Evolutionary conservation across 1,284 basidiomycete genomes (phyloP).

Genomic region (Trichosporon sp.): DNA sequence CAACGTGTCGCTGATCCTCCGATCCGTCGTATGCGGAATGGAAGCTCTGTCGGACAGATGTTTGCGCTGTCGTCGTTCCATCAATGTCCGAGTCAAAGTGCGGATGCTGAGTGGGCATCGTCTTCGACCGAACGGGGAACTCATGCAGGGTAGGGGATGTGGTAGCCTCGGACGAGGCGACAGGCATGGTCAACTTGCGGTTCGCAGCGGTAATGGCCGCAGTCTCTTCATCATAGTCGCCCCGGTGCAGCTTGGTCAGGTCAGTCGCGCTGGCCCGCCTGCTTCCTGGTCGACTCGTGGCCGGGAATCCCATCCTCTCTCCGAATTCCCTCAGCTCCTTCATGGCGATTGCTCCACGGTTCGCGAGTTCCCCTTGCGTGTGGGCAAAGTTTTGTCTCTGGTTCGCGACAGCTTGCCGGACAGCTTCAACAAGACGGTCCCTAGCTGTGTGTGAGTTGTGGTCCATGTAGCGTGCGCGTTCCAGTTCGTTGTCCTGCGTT

Average conservation of each 20-base stretch:
- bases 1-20: conserved; percentile 6
- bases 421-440: conserved; percentile 50
- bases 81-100: conserved; percentile 22
- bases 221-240: conserved; percentile 39
- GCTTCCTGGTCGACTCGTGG: conserved; percentile 26
- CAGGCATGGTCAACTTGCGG: conserved; percentile 21
- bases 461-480: conserved; percentile 34
- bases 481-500: conserved; percentile 48
- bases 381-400: conserved; percentile 45
- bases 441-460: conserved; percentile 32
- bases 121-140: conserved; percentile 41
- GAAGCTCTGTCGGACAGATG: conserved; percentile 32
- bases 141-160: conserved; percentile 46
- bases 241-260: conserved; percentile 15
- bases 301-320: conserved; percentile 36
- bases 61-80: conserved; percentile 25
- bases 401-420: conserved; percentile 48
- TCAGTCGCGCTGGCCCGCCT: conserved; percentile 25
- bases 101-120: conserved; percentile 28
- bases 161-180: conserved; percentile 42
- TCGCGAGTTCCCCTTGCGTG: conserved; percentile 49
- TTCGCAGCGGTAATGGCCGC: conserved; percentile 40
- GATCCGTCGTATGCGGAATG: conserved; percentile 26
- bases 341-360: conserved; percentile 47
- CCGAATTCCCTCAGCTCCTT: conserved; percentile 47